Percentiles rank a stretch among this genome's conserved stretches.
Conservation (phyloP, 2,329 filamentous ascomycete genomes). For the Tolypocladium sp. region DNA sequence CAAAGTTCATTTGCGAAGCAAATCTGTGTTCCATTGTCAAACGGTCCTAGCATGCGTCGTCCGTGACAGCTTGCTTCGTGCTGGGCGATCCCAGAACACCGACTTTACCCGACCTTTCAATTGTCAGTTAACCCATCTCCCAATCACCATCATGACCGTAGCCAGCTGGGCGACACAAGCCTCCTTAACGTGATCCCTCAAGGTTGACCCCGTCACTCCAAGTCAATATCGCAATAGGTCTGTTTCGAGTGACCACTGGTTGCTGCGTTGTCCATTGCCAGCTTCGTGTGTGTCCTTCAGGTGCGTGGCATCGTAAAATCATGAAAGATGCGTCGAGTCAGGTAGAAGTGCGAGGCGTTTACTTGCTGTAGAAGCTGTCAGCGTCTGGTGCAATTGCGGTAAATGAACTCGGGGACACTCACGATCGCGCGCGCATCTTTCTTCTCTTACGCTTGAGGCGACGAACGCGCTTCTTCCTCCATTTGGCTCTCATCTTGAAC, state of each 20-base stretch:
- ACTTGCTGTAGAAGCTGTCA: constrained; percentile 46
- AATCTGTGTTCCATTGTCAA: constrained; percentile 18
- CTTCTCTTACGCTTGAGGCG: constrained; percentile 99
- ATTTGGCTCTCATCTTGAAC: constrained; percentile 85
- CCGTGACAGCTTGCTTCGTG: constrained; percentile 16
- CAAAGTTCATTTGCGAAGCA: constrained; percentile 5
- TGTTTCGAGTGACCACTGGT: constrained; percentile 1
- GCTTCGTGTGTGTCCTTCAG: constrained; percentile 17
- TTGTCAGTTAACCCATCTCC: constrained; percentile 23
- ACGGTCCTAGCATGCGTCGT: constrained; percentile 14
- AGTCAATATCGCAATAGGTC: neutral
- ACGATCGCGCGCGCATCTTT: constrained; percentile 99
- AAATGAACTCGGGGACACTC: constrained; percentile 33
- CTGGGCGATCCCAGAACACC: constrained; percentile 17
- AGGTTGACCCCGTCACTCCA: neutral
- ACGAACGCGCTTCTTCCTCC: constrained; percentile 99
- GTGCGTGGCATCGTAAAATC: constrained; percentile 25
- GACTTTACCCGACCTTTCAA: constrained; percentile 19
- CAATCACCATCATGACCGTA: constrained; percentile 16
- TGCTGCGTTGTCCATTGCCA: constrained; percentile 6
- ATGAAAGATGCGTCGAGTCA: constrained; percentile 39
- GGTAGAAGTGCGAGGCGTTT: constrained; percentile 54
- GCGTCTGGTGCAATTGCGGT: constrained; percentile 10
- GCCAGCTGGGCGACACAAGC: constrained; percentile 2
- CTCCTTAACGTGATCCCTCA: constrained; percentile 14